phyloP scores from a whole-genome alignment of 176 grass and related monocot species.

The Aegilops umbellulata region DNA sequence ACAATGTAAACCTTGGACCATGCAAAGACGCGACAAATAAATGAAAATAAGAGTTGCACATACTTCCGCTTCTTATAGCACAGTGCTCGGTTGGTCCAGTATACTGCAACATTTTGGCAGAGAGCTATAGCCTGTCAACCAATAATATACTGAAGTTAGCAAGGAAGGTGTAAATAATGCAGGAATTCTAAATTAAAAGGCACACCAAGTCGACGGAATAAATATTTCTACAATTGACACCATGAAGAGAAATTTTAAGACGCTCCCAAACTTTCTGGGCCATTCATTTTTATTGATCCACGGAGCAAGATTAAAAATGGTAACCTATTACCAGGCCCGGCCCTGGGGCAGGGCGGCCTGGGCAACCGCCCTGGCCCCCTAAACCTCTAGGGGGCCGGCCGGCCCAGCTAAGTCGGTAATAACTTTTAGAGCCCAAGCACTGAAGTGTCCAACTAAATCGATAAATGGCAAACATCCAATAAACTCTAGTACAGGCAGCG shows the following conservation, averaged over 20 bases:
- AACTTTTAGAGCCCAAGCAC: neutral
- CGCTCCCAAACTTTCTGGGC: neutral
- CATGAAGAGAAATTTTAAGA: neutral
- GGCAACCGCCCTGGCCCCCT: neutral
- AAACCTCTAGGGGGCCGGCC: neutral
- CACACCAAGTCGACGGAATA: neutral
- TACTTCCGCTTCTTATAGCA: constrained; percentile 85
- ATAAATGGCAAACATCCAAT: neutral
- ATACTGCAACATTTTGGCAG: constrained; percentile 64
- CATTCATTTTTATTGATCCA: too few relatives aligned
- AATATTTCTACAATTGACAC: neutral
- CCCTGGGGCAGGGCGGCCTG: too few relatives aligned
- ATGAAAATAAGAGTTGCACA: constrained; percentile 35
- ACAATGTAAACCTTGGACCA: constrained; percentile 13
- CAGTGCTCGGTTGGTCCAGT: constrained; percentile 81
- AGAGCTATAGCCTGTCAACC: constrained; percentile 77
- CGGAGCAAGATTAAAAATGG: too few relatives aligned
- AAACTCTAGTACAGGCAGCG: neutral
- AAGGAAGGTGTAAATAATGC: neutral
- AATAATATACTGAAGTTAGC: constrained; percentile 40
- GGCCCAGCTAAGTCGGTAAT: neutral
- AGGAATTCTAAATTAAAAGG: neutral
- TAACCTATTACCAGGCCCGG: neutral
- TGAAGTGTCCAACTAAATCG: neutral
- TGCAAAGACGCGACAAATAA: constrained; percentile 20